phyloP scores from a whole-genome alignment of 1,139 yeast genomes.

The Candida mesenterica region DNA sequence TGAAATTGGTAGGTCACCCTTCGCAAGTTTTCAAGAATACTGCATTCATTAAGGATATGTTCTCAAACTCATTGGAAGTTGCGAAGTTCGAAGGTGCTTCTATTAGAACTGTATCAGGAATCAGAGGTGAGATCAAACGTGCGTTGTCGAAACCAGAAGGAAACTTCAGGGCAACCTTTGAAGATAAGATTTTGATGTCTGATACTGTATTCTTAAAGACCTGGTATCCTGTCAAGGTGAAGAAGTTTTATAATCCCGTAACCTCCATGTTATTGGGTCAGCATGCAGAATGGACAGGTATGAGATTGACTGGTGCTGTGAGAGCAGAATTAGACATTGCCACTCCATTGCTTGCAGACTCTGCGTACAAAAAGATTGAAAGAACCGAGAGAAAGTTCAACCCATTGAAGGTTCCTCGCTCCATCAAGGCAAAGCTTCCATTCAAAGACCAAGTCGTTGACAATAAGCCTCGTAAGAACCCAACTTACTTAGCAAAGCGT shows the following conservation, averaged over 20 bases:
- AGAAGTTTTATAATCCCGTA: conserved; percentile 93
- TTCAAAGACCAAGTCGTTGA: conserved; percentile 86
- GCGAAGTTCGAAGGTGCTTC: conserved; percentile 98
- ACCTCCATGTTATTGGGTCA: conserved; percentile 76
- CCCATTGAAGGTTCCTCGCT: conserved; percentile 79
- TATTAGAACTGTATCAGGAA: conserved; percentile 93
- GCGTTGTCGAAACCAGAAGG: conserved; percentile 96
- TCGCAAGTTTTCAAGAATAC: conserved; percentile 92
- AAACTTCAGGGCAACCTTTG: conserved; percentile 97
- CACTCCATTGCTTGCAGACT: conserved; percentile 66
- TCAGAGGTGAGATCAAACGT: conserved; percentile 94
- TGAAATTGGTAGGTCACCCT: conserved; percentile 94
- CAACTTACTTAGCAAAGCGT: conserved; percentile 82
- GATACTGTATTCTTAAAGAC: conserved; percentile 89
- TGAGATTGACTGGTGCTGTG: conserved; percentile 92
- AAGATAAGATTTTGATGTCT: conserved; percentile 87
- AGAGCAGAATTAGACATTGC: conserved; percentile 71
- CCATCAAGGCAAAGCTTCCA: conserved; percentile 76
- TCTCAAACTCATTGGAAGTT: conserved; percentile 85
- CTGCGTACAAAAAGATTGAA: conserved; percentile 76
- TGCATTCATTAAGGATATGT: conserved; percentile 97
- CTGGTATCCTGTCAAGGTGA: conserved; percentile 93
- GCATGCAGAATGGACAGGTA: conserved; percentile 91
- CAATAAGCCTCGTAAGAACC: conserved; percentile 85
- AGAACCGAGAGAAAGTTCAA: conserved; percentile 86